A percentile compares a stretch with the other conserved stretches of the same genome.
These are phyloP conservation scores for Conticribra weissflogii DNA, from an alignment of 108 stramenopile genomes.

Conservation along the genomic window DNA sequence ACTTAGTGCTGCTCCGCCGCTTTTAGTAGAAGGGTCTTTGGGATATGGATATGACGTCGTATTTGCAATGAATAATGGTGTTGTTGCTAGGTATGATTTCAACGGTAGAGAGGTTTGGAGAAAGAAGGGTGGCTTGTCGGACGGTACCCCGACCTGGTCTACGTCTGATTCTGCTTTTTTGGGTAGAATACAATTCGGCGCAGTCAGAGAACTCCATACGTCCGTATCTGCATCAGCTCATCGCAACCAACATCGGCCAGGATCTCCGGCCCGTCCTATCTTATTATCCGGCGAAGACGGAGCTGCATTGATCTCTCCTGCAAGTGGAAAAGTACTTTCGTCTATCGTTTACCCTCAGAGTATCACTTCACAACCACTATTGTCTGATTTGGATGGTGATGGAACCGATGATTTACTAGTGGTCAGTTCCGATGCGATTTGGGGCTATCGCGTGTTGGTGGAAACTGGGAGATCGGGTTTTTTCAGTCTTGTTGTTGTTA, in stretches of 20 bases:
- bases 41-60: constrained; percentile 74
- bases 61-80: constrained; percentile 78
- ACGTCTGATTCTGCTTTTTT: constrained; percentile 45
- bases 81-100: constrained; percentile 65
- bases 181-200: constrained; percentile 53
- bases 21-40: constrained; percentile 65
- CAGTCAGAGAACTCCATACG: constrained; percentile 44
- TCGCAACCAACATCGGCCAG: constrained; percentile 47
- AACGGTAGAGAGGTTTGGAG: constrained; percentile 55
- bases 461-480: constrained; percentile 54
- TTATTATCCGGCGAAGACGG: constrained; percentile 77
- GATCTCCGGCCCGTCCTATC: constrained; percentile 65
- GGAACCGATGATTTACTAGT: constrained; percentile 82
- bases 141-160: constrained; percentile 63
- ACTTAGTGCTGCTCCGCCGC: constrained; percentile 61
- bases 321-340: constrained; percentile 63
- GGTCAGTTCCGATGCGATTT: constrained; percentile 70
- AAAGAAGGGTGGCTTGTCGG: constrained; percentile 57
- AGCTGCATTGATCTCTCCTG: constrained; percentile 63
- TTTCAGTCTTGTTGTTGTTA: constrained; percentile 65
- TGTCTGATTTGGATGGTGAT: constrained; percentile 83
- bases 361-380: constrained; percentile 55
- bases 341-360: constrained; percentile 70
- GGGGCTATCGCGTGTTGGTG: constrained; percentile 80
- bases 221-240: constrained; percentile 53